Conservation (phyloP, 805 yeast species). For the Saccharomycopsis oosterbeekiorum region DNA sequence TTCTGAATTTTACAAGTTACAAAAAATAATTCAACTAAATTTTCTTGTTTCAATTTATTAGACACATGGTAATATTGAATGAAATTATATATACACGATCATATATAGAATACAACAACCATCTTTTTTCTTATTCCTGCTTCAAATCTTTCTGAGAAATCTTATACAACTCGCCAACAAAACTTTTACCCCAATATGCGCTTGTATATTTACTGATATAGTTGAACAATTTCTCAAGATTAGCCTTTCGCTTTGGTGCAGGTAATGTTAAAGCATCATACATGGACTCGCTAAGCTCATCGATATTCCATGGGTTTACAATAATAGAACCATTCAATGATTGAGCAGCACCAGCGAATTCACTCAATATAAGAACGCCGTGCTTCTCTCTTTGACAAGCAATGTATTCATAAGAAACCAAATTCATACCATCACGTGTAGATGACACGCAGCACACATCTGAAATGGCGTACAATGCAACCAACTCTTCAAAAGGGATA, state of each 20-base stretch:
- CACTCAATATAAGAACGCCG: slow-evolving; percentile 82
- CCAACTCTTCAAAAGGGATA: slow-evolving; percentile 82
- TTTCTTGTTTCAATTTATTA: too few relatives aligned
- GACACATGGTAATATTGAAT: too few relatives aligned
- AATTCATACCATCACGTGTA: slow-evolving; percentile 97
- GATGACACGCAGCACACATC: slow-evolving; percentile 91
- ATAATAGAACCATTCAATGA: slow-evolving; percentile 87
- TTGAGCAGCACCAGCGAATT: slow-evolving; percentile 99
- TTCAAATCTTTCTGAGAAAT: slow-evolving; percentile 16
- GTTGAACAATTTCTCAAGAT: slow-evolving; percentile 73
- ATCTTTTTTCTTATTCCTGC: not conserved
- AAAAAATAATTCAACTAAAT: too few relatives aligned
- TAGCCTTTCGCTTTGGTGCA: slow-evolving; percentile 65
- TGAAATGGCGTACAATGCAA: slow-evolving; percentile 72
- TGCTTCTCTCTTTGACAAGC: slow-evolving; percentile 85
- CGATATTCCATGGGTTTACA: slow-evolving; percentile 98
- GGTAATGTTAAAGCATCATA: slow-evolving; percentile 80
- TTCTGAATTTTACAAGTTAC: too few relatives aligned
- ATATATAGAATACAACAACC: too few relatives aligned
- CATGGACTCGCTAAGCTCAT: slow-evolving; percentile 79
- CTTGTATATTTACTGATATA: slow-evolving; percentile 92
- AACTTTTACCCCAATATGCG: slow-evolving; percentile 94
- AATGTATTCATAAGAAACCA: slow-evolving; percentile 91
- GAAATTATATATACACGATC: too few relatives aligned
- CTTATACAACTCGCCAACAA: slow-evolving; percentile 73